These are phyloP conservation scores for Mucor mucedo DNA, from an alignment of 371 early-diverging fungal genomes.

Conservation along the genomic window DNA sequence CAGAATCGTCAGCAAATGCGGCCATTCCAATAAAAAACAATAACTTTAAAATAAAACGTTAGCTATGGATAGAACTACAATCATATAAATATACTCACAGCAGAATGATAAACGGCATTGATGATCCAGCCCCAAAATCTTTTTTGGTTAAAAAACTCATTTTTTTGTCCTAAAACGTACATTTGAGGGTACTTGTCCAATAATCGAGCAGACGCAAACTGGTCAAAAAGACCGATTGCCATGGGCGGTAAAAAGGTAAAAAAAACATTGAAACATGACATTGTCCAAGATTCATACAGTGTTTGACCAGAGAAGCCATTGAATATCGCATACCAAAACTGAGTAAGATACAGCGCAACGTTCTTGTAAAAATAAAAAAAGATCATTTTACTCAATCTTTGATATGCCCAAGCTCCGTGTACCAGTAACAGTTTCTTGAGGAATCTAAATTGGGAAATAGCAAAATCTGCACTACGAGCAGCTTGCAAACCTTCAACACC, in stretches of 20 bases:
- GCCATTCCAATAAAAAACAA: conserved; percentile 66
- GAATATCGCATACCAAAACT: conserved; percentile 94
- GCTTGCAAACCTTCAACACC: conserved; percentile 98
- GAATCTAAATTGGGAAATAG: conserved; percentile 92
- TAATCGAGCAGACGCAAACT: conserved; percentile 87
- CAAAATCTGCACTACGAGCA: conserved; percentile 94
- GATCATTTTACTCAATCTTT: conserved; percentile 85
- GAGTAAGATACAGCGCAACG: conserved; percentile 94
- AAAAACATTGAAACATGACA: conserved; percentile 87
- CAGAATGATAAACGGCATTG: conserved; percentile 94
- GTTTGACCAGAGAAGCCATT: conserved; percentile 93
- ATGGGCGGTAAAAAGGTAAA: conserved; percentile 91
- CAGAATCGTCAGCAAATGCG: conserved; percentile 65
- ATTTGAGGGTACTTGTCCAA: conserved; percentile 96
- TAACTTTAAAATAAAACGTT: conserved; percentile 34
- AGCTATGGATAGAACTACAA: background rate
- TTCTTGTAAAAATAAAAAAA: conserved; percentile 96
- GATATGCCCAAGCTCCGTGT: conserved; percentile 95
- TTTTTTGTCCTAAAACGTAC: conserved; percentile 90
- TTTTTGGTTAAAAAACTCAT: conserved; percentile 89
- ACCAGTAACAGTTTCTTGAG: conserved; percentile 89
- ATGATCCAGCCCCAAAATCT: conserved; percentile 95
- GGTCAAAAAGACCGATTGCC: conserved; percentile 92
- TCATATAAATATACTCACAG: conserved; percentile 24
- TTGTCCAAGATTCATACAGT: conserved; percentile 93